Conservation (phyloP, 2,329 filamentous ascomycete species). For the Aspergillus calidoustus region DNA sequence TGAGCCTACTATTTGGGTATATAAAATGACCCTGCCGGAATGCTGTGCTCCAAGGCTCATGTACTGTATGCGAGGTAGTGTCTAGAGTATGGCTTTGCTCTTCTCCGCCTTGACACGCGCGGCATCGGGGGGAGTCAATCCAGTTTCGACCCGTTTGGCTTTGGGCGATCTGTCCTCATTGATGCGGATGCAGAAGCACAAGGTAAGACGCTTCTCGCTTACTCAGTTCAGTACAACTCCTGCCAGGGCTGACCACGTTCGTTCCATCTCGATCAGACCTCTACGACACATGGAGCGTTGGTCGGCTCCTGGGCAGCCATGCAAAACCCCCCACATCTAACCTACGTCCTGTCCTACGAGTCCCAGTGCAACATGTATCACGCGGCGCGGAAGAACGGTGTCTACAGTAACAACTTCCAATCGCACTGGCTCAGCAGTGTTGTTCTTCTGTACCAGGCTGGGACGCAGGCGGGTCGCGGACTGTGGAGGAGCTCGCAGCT, state of each 20-base stretch:
- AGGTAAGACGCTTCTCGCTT: neutral
- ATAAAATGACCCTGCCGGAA: no score
- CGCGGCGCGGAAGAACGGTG: neutral
- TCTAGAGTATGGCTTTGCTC: no score
- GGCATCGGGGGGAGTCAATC: neutral
- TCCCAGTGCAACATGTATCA: conserved; percentile 4
- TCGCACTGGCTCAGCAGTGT: neutral
- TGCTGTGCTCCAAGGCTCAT: no score
- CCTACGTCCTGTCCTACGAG: conserved; percentile 7
- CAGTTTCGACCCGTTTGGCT: neutral
- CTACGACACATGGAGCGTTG: neutral
- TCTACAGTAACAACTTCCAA: neutral
- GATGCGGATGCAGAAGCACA: neutral
- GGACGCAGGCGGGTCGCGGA: neutral
- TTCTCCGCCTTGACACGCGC: neutral
- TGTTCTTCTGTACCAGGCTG: neutral
- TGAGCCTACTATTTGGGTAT: no score
- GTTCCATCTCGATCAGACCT: neutral
- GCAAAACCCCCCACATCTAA: conserved; percentile 1
- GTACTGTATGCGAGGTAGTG: no score
- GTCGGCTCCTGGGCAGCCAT: conserved; percentile 5
- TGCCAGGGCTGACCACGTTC: no score
- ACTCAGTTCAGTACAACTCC: no score
- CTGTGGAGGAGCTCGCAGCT: neutral
- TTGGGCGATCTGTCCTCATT: neutral